A percentile compares a stretch with the other conserved stretches of the same genome.
Conservation (phyloP, 257 asterid species). For the Rehmannia glutinosa region DNA sequence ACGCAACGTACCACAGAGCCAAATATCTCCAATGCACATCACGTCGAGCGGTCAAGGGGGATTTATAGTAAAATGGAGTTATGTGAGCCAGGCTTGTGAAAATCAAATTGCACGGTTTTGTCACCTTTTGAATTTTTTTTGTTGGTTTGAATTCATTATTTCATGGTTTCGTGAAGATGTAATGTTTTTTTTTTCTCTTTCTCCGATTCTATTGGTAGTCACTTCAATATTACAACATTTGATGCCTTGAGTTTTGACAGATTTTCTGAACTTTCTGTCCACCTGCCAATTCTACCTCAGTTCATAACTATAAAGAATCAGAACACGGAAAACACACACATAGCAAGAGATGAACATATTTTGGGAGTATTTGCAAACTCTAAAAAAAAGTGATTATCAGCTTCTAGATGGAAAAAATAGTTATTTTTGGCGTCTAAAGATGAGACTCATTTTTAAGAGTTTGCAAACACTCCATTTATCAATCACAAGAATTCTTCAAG, state of each 20-base stretch:
- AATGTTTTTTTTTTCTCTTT: slow-evolving; percentile 11
- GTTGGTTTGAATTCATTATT: slow-evolving; percentile 41
- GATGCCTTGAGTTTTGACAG: slow-evolving; percentile 5
- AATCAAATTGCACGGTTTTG: not conserved
- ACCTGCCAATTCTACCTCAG: not conserved
- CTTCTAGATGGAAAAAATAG: too few species aligned
- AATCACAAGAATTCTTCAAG: not conserved
- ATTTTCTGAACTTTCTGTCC: not conserved
- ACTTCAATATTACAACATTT: slow-evolving; percentile 7
- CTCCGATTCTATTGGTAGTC: not conserved
- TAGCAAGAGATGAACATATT: not conserved
- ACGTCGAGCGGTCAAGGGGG: not conserved
- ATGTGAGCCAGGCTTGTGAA: slow-evolving; percentile 11
- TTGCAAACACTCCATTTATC: too few species aligned
- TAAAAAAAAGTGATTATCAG: too few species aligned
- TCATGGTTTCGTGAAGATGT: slow-evolving; percentile 26
- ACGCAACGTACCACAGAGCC: slow-evolving; percentile 14
- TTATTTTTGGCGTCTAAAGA: too few species aligned
- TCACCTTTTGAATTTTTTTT: not conserved
- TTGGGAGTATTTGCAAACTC: too few species aligned
- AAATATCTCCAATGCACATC: slow-evolving; percentile 2
- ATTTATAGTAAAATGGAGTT: not conserved
- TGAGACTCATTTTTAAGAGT: too few species aligned
- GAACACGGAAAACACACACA: not conserved
- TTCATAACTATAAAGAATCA: not conserved